Evolutionary conservation across 2,329 filamentous ascomycete genomes (phyloP), one percentile per base, ranked within the genome.

Genomic region (Fusarium tricinctum): DNA sequence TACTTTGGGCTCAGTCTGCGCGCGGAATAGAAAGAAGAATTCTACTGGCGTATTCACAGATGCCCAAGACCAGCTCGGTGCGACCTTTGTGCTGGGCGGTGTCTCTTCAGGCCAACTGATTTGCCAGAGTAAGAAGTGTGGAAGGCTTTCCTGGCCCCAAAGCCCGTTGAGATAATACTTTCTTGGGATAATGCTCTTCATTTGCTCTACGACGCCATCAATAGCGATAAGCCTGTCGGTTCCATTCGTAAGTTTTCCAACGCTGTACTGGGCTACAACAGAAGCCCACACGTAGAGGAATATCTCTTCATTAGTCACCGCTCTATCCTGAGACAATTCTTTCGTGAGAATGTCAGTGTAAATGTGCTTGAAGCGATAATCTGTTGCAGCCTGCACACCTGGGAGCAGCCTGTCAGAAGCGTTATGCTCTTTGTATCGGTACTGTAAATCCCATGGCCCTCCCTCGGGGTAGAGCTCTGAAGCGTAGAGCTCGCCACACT

Each of bases 261-360:
- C 26, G n/a, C 42, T 59, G 15, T 59, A 59, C 17, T 59, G 51
- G n/a, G 56, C 15, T 3, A 57, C 51, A 8, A 58, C 28, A 7
- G 51, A 57, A 19, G 50, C 33, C 56, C 51, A 58, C 8, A 59
- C 57, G 8, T 57, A 59, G 13, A 58, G 15, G 17, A 59, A 58
- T 35, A 59, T 57, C n/a, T 59, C 57, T 2, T 57, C 15, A 12
- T 57, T 33, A 3, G 17, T 40, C 1, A 17, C 14, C 0, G 8
- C 5, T 7, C 19, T 42, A 7, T 43, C 28, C 4, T 8, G 2
- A 0, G 6, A 8, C 0, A 30, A 1, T 6, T 39, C 19, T 10
- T 20, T 38, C 4, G 58, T 51, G 2, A 61, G 44, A 4, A 61
- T 10, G 8, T 39, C 39, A 1, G 53, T 58, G 6, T 61, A 58